These are phyloP conservation scores for Nitzschia sp. DNA, from an alignment of 108 stramenopile genomes.

Conservation along the genomic window DNA sequence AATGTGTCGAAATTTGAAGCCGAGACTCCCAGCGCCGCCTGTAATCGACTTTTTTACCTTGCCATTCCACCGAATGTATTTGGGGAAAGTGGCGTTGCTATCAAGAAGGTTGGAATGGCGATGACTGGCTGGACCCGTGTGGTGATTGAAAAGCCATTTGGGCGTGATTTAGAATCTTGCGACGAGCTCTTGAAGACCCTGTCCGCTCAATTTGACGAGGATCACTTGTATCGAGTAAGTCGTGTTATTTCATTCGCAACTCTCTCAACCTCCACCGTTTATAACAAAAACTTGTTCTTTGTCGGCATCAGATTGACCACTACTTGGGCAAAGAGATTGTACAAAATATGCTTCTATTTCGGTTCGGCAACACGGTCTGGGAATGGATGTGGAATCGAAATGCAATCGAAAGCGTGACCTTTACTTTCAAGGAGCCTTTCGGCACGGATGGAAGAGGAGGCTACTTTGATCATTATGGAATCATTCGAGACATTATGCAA, in stretches of 20 bases:
- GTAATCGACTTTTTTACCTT: constrained; percentile 89
- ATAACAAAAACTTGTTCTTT: no score
- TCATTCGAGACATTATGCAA: constrained; percentile 93
- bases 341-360: constrained; percentile 70
- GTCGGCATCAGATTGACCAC: constrained; percentile 87
- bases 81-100: constrained; percentile 74
- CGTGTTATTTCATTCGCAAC: no score
- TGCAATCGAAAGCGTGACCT: constrained; percentile 46
- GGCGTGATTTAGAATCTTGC: constrained; percentile 87
- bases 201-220: constrained; percentile 52
- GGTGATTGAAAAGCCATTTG: constrained; percentile 98
- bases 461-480: constrained; percentile 93
- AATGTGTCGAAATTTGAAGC: constrained; percentile 29
- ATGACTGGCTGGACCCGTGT: constrained; percentile 72
- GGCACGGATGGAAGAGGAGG: constrained; percentile 94
- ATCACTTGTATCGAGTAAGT: constrained; percentile 71
- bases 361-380: constrained; percentile 78
- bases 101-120: constrained; percentile 62
- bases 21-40: background rate
- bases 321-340: constrained; percentile 91
- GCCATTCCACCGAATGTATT: constrained; percentile 98
- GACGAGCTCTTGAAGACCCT: constrained; percentile 44
- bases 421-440: constrained; percentile 80
- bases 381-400: constrained; percentile 78
- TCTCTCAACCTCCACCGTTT: background rate